These are phyloP conservation scores for Alternaria hordeiaustralica DNA, from an alignment of 2,329 filamentous ascomycete genomes.

Conservation along the genomic window DNA sequence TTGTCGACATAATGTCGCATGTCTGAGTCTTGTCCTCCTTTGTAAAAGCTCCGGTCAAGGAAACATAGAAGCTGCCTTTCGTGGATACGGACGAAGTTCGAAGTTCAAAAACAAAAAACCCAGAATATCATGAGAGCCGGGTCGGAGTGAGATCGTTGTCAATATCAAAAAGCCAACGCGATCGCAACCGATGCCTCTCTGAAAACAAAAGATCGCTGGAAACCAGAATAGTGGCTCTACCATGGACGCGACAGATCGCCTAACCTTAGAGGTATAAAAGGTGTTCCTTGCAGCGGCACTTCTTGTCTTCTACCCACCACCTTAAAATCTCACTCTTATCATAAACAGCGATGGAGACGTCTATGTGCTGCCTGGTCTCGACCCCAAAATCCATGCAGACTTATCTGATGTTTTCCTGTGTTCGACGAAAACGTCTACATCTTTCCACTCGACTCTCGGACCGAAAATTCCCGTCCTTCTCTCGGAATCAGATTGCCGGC, in stretches of 20 bases:
- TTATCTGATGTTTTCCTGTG: not conserved
- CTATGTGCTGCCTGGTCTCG: too few relatives aligned
- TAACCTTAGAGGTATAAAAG: not conserved
- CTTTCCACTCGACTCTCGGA: not conserved
- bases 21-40: too few relatives aligned
- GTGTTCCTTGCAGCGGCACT: rapidly evolving
- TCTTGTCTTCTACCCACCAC: not conserved
- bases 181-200: not conserved
- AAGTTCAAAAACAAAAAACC: too few relatives aligned
- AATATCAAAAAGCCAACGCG: not conserved
- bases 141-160: rapidly evolving
- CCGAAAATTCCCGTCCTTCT: not conserved
- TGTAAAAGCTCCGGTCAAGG: too few relatives aligned
- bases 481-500: too few relatives aligned
- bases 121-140: rapidly evolving
- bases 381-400: too few relatives aligned
- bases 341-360: too few relatives aligned
- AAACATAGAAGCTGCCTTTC: not conserved
- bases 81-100: too few relatives aligned
- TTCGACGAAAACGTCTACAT: rapidly evolving
- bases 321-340: not conserved
- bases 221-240: rapidly evolving
- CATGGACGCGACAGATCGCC: not conserved
- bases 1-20: too few relatives aligned
- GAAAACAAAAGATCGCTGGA: not conserved